These are phyloP conservation scores for Solidago caesia DNA, from an alignment of 129 eudicot species.

Conservation along the genomic window DNA sequence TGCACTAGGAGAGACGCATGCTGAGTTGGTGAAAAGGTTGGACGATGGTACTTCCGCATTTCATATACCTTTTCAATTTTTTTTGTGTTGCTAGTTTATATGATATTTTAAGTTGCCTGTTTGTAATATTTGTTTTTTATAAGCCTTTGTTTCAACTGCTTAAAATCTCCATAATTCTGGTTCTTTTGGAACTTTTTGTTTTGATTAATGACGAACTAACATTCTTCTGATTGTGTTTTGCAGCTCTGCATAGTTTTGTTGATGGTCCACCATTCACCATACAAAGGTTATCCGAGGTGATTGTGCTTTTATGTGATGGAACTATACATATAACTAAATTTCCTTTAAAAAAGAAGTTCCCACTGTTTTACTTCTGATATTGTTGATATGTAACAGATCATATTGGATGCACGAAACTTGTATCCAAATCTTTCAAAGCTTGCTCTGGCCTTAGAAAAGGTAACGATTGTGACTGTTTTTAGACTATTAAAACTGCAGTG, in stretches of 20 bases:
- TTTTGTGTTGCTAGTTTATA: not conserved
- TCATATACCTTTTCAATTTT: constrained; percentile 26
- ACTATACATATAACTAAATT: not conserved
- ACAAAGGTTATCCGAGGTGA: constrained; percentile 93
- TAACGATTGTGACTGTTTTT: constrained; percentile 22
- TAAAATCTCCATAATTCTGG: not conserved
- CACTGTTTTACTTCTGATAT: not conserved
- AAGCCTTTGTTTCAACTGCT: not conserved
- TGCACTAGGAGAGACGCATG: constrained; percentile 66
- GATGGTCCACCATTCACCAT: constrained; percentile 97
- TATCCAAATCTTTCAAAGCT: constrained; percentile 87
- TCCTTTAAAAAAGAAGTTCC: not conserved
- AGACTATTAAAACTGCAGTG: constrained; percentile 7
- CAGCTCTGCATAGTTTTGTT: constrained; percentile 75
- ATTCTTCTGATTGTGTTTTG: constrained; percentile 26
- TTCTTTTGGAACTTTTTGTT: not conserved
- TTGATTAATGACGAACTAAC: not conserved
- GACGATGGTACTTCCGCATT: constrained; percentile 79
- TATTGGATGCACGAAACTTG: constrained; percentile 63
- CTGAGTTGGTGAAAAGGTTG: constrained; percentile 86
- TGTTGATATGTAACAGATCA: constrained; percentile 53
- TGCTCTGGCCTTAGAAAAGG: constrained; percentile 93
- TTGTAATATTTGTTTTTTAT: too few species aligned
- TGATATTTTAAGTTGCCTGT: not conserved
- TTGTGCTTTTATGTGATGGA: not conserved